Percentiles rank a stretch among this genome's conserved stretches.
These are phyloP conservation scores for rapeseed (Brassica napus) DNA, from an alignment of 345 rosid genomes.

Conservation along the genomic window DNA sequence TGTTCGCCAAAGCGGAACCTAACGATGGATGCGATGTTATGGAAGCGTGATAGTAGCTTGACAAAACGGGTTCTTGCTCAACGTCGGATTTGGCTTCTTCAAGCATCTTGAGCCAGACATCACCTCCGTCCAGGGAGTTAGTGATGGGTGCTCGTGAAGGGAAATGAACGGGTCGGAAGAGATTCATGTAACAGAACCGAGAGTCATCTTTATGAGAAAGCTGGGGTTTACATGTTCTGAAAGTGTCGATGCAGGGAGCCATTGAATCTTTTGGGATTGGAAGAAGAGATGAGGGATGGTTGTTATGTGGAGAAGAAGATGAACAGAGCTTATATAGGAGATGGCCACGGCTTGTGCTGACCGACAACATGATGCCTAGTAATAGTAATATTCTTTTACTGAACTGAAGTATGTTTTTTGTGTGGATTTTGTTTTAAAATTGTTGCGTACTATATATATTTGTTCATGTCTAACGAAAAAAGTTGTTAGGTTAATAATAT, in stretches of 20 bases:
- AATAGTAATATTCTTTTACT: background rate
- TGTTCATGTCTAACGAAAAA: background rate
- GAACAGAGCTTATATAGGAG: slow-evolving; percentile 28
- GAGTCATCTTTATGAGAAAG: slow-evolving; percentile 38
- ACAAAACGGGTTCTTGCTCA: slow-evolving; percentile 64
- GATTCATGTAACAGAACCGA: slow-evolving; percentile 35
- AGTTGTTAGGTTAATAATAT: background rate
- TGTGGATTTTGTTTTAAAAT: background rate
- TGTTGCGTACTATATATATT: background rate
- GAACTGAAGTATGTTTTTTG: background rate
- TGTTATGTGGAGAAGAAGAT: slow-evolving; percentile 10
- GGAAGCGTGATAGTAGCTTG: slow-evolving; percentile 59
- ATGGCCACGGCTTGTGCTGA: slow-evolving; percentile 9
- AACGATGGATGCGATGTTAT: slow-evolving; percentile 61
- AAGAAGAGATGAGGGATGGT: slow-evolving; percentile 6
- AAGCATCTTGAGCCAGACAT: slow-evolving; percentile 58
- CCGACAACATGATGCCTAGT: background rate
- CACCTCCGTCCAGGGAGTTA: slow-evolving; percentile 2
- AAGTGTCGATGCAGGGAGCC: slow-evolving; percentile 70
- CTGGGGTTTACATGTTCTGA: slow-evolving; percentile 30
- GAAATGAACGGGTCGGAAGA: slow-evolving; percentile 38
- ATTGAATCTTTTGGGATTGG: slow-evolving; percentile 35
- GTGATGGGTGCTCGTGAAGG: slow-evolving; percentile 9
- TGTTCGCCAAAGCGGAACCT: slow-evolving; percentile 63
- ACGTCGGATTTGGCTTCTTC: slow-evolving; percentile 70